A percentile compares a stretch with the other conserved stretches of the same genome.
Conservation (phyloP, 2,329 filamentous ascomycete species). For the Epichloe gansuensis region DNA sequence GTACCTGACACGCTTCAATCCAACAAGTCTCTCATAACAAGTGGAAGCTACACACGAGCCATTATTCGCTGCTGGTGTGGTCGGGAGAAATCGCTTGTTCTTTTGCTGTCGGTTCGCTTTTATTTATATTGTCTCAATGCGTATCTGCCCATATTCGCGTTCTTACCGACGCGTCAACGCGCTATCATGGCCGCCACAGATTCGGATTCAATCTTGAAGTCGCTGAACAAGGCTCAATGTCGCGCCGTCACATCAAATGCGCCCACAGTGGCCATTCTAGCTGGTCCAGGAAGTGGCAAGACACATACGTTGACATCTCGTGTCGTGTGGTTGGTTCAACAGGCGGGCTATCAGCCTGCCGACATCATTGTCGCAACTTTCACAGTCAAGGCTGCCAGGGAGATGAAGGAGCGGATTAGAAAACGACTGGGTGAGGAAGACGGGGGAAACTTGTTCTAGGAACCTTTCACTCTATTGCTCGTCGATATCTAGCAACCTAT, state of each 20-base stretch:
- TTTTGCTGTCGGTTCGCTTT: not conserved
- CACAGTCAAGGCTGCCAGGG: conserved; percentile 83
- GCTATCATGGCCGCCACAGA: conserved; percentile 17
- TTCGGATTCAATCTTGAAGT: conserved; percentile 27
- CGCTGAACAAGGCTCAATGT: conserved; percentile 42
- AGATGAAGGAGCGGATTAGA: conserved; percentile 85
- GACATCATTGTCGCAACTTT: conserved; percentile 95
- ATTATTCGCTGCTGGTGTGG: not conserved
- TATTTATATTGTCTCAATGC: not conserved
- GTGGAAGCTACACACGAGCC: not conserved
- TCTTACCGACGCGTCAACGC: conserved; percentile 8
- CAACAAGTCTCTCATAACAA: not conserved
- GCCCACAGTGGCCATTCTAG: conserved; percentile 51
- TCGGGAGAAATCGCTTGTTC: not conserved
- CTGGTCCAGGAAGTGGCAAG: conserved; percentile 66
- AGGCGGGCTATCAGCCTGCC: conserved; percentile 60
- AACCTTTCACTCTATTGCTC: conserved; percentile 88
- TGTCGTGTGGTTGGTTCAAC: conserved; percentile 74
- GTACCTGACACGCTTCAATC: not conserved
- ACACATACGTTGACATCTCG: conserved; percentile 91
- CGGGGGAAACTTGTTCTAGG: conserved; percentile 69
- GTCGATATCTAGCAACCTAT: conserved; percentile 73
- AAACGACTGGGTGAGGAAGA: conserved; percentile 66
- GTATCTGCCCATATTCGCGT: not conserved
- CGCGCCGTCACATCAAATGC: conserved; percentile 42